Evolutionary conservation across 108 stramenopile species (phyloP).

Genomic region (Nitzschia palea): DNA sequence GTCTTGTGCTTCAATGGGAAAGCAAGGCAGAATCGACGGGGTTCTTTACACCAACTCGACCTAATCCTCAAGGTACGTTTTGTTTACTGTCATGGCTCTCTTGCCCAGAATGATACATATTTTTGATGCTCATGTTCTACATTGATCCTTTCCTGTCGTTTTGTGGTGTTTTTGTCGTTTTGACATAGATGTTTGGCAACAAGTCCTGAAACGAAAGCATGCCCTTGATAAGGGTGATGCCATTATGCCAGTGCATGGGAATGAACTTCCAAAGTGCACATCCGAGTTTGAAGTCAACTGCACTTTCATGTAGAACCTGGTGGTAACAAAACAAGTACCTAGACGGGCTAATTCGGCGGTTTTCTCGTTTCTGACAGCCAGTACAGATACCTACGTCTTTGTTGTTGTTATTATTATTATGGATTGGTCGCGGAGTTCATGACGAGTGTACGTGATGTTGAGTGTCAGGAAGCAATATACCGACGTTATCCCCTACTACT

Average conservation of each 20-base stretch:
- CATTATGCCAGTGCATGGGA: conserved; percentile 42
- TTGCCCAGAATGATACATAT: too few species aligned
- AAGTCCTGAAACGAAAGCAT: conserved; percentile 43
- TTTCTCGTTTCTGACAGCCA: too few species aligned
- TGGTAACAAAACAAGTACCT: too few species aligned
- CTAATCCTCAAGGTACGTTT: conserved; percentile 28
- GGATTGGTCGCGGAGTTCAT: too few species aligned
- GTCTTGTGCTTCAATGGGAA: conserved; percentile 37
- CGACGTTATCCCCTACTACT: too few species aligned
- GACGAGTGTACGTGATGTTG: too few species aligned
- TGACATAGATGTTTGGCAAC: conserved; percentile 20
- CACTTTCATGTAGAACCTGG: conserved; percentile 2
- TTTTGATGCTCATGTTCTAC: not conserved
- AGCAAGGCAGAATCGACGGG: conserved; percentile 12
- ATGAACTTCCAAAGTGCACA: conserved; percentile 33
- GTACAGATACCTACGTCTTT: too few species aligned
- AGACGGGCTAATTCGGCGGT: too few species aligned
- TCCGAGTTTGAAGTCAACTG: conserved; percentile 29
- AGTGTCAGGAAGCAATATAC: too few species aligned
- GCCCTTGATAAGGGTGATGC: conserved; percentile 44
- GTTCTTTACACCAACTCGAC: conserved; percentile 31
- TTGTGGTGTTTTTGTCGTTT: not conserved
- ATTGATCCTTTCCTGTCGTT: not conserved
- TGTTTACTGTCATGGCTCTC: not conserved
- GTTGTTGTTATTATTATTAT: too few species aligned